These are phyloP conservation scores for Fusarium euwallaceae DNA, from an alignment of 2,329 filamentous ascomycete genomes.

Conservation along the genomic window DNA sequence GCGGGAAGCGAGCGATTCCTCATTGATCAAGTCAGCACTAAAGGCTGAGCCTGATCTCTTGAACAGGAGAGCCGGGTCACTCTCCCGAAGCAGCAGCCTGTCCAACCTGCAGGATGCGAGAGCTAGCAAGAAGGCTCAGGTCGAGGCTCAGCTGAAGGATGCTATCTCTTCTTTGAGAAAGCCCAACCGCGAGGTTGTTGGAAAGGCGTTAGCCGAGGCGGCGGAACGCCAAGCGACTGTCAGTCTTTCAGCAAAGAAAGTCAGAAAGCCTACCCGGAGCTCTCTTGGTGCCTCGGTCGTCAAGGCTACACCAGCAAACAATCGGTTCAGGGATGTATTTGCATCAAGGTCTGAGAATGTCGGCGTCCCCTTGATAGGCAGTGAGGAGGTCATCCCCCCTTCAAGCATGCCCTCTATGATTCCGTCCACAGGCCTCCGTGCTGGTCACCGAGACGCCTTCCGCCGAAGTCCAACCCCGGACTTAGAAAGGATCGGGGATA, in stretches of 20 bases:
- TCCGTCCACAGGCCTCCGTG: slow-evolving; percentile 57
- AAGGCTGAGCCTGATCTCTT: slow-evolving; percentile 54
- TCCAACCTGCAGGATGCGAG: slow-evolving; percentile 67
- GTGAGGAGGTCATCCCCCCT: slow-evolving; percentile 52
- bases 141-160: slow-evolving; percentile 78
- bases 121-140: slow-evolving; percentile 73
- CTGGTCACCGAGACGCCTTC: slow-evolving; percentile 49
- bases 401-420: slow-evolving; percentile 56
- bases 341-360: slow-evolving; percentile 47
- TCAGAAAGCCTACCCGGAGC: slow-evolving; percentile 63
- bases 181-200: slow-evolving; percentile 79
- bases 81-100: slow-evolving; percentile 61
- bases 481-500: slow-evolving; percentile 48
- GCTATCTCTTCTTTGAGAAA: slow-evolving; percentile 81
- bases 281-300: slow-evolving; percentile 59
- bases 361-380: slow-evolving; percentile 39
- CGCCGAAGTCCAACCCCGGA: slow-evolving; percentile 47
- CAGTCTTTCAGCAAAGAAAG: slow-evolving; percentile 61
- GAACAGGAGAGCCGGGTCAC: slow-evolving; percentile 57
- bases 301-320: slow-evolving; percentile 70
- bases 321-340: slow-evolving; percentile 66
- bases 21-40: slow-evolving; percentile 63
- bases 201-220: slow-evolving; percentile 75
- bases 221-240: slow-evolving; percentile 71
- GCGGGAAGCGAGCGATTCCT: slow-evolving; percentile 74